phyloP scores from a whole-genome alignment of 192 early-diverging fungal species.

The Backusella tarrabulga region DNA sequence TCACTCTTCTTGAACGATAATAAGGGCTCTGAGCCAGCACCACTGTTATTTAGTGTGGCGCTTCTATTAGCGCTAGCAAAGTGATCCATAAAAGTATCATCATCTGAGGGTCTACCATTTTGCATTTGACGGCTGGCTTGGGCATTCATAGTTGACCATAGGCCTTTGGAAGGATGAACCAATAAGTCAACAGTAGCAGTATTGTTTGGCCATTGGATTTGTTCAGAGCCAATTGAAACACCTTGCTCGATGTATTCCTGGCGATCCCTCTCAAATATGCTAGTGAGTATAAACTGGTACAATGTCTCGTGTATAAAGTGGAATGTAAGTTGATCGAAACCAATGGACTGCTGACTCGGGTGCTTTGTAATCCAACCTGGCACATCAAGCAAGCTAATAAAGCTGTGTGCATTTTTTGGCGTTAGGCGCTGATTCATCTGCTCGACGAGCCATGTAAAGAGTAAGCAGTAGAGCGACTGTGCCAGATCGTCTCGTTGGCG shows the following conservation, averaged over 20 bases:
- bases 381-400: slow-evolving; percentile 83
- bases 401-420: slow-evolving; percentile 63
- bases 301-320: slow-evolving; percentile 70
- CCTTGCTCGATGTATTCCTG: slow-evolving; percentile 63
- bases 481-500: slow-evolving; percentile 75
- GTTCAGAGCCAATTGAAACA: slow-evolving; percentile 47
- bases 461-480: slow-evolving; percentile 72
- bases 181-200: slow-evolving; percentile 67
- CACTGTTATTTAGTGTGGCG: slow-evolving; percentile 4
- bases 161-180: slow-evolving; percentile 61
- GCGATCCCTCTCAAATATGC: slow-evolving; percentile 66
- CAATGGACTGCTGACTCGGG: slow-evolving; percentile 16
- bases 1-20: slow-evolving; percentile 39
- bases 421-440: slow-evolving; percentile 73
- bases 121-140: slow-evolving; percentile 41
- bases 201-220: slow-evolving; percentile 49
- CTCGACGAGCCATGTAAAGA: slow-evolving; percentile 83
- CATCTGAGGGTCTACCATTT: slow-evolving; percentile 43
- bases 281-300: slow-evolving; percentile 52
- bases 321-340: slow-evolving; percentile 65
- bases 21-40: slow-evolving; percentile 31
- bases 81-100: slow-evolving; percentile 50
- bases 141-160: slow-evolving; percentile 60
- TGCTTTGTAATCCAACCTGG: slow-evolving; percentile 55
- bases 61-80: slow-evolving; percentile 47